Percentiles rank a stretch among this genome's conserved stretches.
Evolutionary conservation across 2,329 filamentous ascomycete genomes (phyloP).

Genomic region (Coniochaeta sp.): DNA sequence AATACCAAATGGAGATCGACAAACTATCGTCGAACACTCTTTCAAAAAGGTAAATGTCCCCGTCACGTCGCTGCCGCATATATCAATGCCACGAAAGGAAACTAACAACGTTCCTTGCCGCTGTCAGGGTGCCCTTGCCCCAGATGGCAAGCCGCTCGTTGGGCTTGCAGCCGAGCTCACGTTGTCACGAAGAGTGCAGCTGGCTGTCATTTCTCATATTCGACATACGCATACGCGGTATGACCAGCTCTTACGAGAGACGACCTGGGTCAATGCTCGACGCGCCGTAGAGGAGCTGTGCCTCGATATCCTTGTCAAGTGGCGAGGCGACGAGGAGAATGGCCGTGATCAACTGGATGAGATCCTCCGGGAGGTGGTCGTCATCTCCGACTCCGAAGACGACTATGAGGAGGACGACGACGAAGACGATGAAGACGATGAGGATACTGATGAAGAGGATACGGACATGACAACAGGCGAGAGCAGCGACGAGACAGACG

Average conservation of each 20-base stretch:
- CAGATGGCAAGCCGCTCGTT: constrained; percentile 48
- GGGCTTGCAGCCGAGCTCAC: constrained; percentile 49
- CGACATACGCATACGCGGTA: constrained; percentile 61
- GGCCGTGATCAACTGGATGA: constrained; percentile 62
- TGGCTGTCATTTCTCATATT: constrained; percentile 60
- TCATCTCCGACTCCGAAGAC: constrained; percentile 55
- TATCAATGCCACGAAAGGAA: constrained; percentile 6
- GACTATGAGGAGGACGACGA: constrained; percentile 34
- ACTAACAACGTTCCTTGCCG: constrained; percentile 7
- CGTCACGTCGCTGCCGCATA: not conserved
- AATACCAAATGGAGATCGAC: constrained; percentile 58
- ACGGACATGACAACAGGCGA: not conserved
- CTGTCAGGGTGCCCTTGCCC: constrained; percentile 35
- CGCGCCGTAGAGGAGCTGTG: constrained; percentile 55
- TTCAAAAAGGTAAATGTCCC: constrained; percentile 49
- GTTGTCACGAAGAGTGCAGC: constrained; percentile 55
- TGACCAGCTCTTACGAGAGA: constrained; percentile 52
- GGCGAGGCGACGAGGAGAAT: constrained; percentile 64
- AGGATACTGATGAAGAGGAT: constrained; percentile 20
- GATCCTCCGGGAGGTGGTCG: constrained; percentile 58
- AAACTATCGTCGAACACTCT: constrained; percentile 54
- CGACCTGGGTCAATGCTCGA: constrained; percentile 52
- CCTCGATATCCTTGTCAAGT: constrained; percentile 61
- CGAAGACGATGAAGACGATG: too few species aligned
- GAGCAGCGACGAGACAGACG: constrained; percentile 6